Evolutionary conservation across 2,329 filamentous ascomycete species (phyloP).

Genomic region (Hymenoscyphus scutula): DNA sequence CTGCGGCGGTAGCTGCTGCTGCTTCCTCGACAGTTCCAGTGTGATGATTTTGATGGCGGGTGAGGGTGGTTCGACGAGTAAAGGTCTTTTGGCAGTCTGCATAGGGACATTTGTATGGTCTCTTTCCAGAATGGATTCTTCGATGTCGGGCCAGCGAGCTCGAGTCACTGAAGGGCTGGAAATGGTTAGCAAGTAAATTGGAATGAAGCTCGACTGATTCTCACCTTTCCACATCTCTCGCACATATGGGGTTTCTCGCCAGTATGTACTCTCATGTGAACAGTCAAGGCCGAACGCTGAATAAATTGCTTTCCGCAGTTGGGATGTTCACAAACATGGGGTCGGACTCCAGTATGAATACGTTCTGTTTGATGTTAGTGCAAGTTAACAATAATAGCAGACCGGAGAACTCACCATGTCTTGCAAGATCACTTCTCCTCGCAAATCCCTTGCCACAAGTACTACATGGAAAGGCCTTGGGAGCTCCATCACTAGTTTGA

Average conservation of each 20-base stretch:
- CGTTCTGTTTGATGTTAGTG: constrained; percentile 60
- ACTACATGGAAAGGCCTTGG: constrained; percentile 82
- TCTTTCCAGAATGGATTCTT: constrained; percentile 90
- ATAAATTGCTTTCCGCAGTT: constrained; percentile 96
- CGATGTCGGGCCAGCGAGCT: constrained; percentile 91
- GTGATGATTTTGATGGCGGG: constrained; percentile 93
- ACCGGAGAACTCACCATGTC: constrained; percentile 71
- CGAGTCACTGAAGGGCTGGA: constrained; percentile 90
- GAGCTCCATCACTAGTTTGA: constrained; percentile 27
- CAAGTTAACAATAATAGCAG: neutral
- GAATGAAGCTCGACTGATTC: neutral
- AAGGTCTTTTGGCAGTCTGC: constrained; percentile 99
- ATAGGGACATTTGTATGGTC: constrained; percentile 96
- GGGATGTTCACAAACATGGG: constrained; percentile 87
- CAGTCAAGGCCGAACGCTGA: constrained; percentile 90
- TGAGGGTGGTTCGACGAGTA: constrained; percentile 90
- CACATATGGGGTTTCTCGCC: constrained; percentile 99
- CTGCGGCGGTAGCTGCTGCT: constrained; percentile 82
- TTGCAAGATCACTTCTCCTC: constrained; percentile 85
- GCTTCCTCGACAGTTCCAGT: constrained; percentile 94
- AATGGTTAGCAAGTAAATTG: constrained; percentile 26
- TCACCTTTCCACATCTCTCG: constrained; percentile 91
- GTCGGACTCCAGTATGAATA: constrained; percentile 87
- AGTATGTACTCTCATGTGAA: constrained; percentile 92
- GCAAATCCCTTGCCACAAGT: constrained; percentile 92